Percentiles rank a stretch among this genome's conserved stretches.
Conservation (phyloP, 768 basidiomycete species). For the Phylloporus rhodoxanthus region DNA sequence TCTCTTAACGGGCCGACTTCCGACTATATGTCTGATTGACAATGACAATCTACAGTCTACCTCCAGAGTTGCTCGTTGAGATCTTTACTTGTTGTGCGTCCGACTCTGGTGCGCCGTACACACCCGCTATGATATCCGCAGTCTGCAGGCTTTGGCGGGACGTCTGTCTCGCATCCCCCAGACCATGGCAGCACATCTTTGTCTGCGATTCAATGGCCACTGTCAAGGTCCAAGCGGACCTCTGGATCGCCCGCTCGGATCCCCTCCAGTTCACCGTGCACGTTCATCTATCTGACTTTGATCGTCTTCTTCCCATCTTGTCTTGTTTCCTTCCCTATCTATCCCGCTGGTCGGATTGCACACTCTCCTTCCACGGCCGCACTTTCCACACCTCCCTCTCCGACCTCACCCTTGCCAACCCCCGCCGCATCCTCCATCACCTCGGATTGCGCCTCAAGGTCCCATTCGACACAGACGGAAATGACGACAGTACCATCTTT, state of each 20-base stretch:
- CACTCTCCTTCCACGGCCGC: slow-evolving; percentile 35
- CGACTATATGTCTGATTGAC: background rate
- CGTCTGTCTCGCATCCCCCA: slow-evolving; percentile 48
- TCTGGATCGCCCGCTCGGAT: slow-evolving; percentile 50
- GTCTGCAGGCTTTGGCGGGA: slow-evolving; percentile 60
- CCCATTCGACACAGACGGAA: slow-evolving; percentile 18
- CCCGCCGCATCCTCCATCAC: slow-evolving; percentile 25
- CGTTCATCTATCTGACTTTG: slow-evolving; percentile 41
- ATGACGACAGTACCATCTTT: slow-evolving; percentile 23
- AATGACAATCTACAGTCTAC: slow-evolving; percentile 34
- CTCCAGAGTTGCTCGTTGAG: slow-evolving; percentile 57
- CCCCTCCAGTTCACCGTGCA: slow-evolving; percentile 53
- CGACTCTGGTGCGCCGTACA: slow-evolving; percentile 39
- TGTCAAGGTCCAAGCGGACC: slow-evolving; percentile 42
- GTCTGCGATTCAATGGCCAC: slow-evolving; percentile 41
- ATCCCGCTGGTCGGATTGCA: slow-evolving; percentile 53
- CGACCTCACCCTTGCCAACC: slow-evolving; percentile 16
- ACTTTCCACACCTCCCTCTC: slow-evolving; percentile 26
- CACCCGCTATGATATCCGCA: slow-evolving; percentile 42
- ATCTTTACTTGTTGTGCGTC: slow-evolving; percentile 41
- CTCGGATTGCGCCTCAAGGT: slow-evolving; percentile 21
- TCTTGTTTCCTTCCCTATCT: slow-evolving; percentile 55
- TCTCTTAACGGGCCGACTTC: background rate
- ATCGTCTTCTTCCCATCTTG: slow-evolving; percentile 55
- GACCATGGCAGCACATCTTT: slow-evolving; percentile 54